Percentiles rank a stretch among this genome's conserved stretches.
phyloP scores from a whole-genome alignment of 2,329 filamentous ascomycete species.

The Botryotinia narcissicola region DNA sequence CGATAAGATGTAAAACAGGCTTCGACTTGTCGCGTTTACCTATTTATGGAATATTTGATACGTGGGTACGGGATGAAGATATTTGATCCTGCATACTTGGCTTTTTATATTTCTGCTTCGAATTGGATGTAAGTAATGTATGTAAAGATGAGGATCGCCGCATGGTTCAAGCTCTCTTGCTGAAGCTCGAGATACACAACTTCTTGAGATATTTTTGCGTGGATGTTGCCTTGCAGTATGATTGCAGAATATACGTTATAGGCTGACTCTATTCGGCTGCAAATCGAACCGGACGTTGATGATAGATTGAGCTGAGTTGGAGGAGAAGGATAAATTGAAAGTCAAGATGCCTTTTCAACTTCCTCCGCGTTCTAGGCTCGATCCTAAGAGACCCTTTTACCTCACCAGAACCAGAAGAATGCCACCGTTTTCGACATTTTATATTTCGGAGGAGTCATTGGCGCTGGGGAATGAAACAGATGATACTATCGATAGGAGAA shows the following conservation, averaged over 20 bases:
- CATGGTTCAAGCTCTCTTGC: conserved; percentile 8
- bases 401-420: conserved; percentile 8
- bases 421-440: conserved; percentile 17
- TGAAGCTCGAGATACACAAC: conserved; percentile 2
- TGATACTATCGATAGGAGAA: not conserved
- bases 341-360: conserved; percentile 12
- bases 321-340: not conserved
- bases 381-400: conserved; percentile 3
- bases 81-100: not conserved
- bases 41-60: not conserved
- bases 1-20: conserved; percentile 12
- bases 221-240: not conserved
- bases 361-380: conserved; percentile 4
- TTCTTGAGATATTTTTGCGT: not conserved
- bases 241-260: not conserved
- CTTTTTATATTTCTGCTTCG: not conserved
- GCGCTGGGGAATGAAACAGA: not conserved
- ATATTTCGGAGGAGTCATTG: conserved; percentile 14
- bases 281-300: conserved; percentile 2
- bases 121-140: conserved; percentile 1
- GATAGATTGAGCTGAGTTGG: not conserved
- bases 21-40: not conserved
- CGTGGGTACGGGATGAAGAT: not conserved
- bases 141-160: conserved; percentile 16
- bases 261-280: not conserved